Percentiles rank a stretch among this genome's conserved stretches.
Evolutionary conservation across 129 eudicot genomes (phyloP).

Genomic region (carrot (Daucus carota)): DH1_v3.0 NC_030382.2:35067001-35067500

Average conservation of each 20-base stretch:
- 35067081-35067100: not conserved
- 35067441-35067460: slow-evolving; percentile 89
- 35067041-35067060: not conserved
- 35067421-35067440: slow-evolving; percentile 97
- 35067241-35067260: not conserved
- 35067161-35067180: not conserved
- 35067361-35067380: slow-evolving; percentile 93
- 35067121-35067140: not conserved
- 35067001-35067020: not conserved
- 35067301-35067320: slow-evolving; percentile 40
- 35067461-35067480: slow-evolving; percentile 8
- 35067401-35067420: slow-evolving; percentile 95
- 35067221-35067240: not conserved
- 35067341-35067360: slow-evolving; percentile 96
- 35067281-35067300: not conserved
- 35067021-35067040: not conserved
- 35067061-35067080: not conserved
- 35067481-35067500: not conserved
- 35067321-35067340: slow-evolving; percentile 97
- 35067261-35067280: slow-evolving; percentile 4
- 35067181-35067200: slow-evolving; percentile 5
- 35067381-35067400: slow-evolving; percentile 92
- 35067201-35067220: not conserved
- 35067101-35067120: not conserved
- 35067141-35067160: not conserved